Percentiles rank a stretch among this genome's conserved stretches.
Evolutionary conservation across 805 yeast genomes (phyloP).

Genomic region (Lachancea meyersii): DNA sequence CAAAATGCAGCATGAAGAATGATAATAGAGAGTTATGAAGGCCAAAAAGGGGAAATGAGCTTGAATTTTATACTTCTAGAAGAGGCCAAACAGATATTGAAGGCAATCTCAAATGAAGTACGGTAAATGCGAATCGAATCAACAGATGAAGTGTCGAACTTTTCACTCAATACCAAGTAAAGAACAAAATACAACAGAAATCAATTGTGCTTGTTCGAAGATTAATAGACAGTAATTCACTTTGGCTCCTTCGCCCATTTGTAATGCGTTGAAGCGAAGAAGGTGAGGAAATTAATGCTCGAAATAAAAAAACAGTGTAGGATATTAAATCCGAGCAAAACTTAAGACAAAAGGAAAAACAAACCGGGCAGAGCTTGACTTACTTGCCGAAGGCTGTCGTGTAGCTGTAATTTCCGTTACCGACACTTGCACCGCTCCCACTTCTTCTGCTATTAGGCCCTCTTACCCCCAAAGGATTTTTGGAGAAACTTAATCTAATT

Average conservation of each 20-base stretch:
- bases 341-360: neutral
- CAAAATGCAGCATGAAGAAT: conserved; percentile 5
- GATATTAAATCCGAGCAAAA: neutral
- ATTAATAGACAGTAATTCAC: neutral
- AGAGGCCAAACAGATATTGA: neutral
- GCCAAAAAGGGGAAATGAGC: conserved; percentile 4
- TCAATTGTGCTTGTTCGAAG: neutral
- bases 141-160: neutral
- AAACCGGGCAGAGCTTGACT: neutral
- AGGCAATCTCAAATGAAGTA: too few relatives aligned
- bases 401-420: conserved; percentile 15
- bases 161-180: neutral
- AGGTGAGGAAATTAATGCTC: too few relatives aligned
- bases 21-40: conserved; percentile 1
- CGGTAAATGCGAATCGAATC: too few relatives aligned
- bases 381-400: conserved; percentile 14
- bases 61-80: neutral
- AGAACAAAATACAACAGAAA: neutral
- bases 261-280: neutral
- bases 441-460: conserved; percentile 51
- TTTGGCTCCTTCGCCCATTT: neutral
- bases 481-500: conserved; percentile 85
- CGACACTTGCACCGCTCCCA: conserved; percentile 19
- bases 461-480: conserved; percentile 95
- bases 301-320: neutral